Percentiles rank a stretch among this genome's conserved stretches.
These are phyloP conservation scores for Kodamaea suecica DNA, from an alignment of 1,139 yeast species.

Conservation along the genomic window DNA sequence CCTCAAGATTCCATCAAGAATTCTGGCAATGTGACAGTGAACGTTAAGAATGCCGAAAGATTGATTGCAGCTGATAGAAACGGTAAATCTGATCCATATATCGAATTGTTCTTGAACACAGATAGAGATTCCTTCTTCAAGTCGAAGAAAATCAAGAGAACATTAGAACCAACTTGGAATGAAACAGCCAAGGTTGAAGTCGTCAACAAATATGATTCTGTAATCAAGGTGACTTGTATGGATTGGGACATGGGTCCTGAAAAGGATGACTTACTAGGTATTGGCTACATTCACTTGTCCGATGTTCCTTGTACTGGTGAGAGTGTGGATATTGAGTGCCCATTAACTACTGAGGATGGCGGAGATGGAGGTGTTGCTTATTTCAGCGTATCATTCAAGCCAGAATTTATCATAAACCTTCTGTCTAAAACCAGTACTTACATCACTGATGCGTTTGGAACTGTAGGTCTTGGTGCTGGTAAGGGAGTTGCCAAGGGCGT, in stretches of 20 bases:
- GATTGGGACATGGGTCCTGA: conserved; percentile 96
- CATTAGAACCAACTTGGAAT: conserved; percentile 85
- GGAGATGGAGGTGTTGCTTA: conserved; percentile 61
- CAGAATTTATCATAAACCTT: conserved; percentile 59
- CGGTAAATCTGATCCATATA: conserved; percentile 92
- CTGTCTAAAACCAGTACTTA: conserved; percentile 36
- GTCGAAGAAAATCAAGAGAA: conserved; percentile 78
- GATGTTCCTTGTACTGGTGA: conserved; percentile 59
- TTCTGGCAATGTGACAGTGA: conserved; percentile 69
- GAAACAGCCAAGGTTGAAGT: conserved; percentile 56
- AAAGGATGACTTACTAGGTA: conserved; percentile 77
- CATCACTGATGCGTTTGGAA: conserved; percentile 43
- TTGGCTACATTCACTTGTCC: conserved; percentile 55
- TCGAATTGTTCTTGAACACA: conserved; percentile 63
- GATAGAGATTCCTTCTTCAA: conserved; percentile 58
- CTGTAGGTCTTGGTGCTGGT: conserved; percentile 39
- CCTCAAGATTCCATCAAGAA: conserved; percentile 72
- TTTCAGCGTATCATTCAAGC: conserved; percentile 60
- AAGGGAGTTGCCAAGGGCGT: conserved; percentile 48
- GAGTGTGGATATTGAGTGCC: conserved; percentile 48
- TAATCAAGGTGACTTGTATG: conserved; percentile 53
- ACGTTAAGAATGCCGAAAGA: conserved; percentile 61
- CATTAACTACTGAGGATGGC: conserved; percentile 55
- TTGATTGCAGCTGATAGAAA: conserved; percentile 81
- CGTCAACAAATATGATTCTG: conserved; percentile 58